phyloP scores from a whole-genome alignment of 164 flowering plant species.

The Vitis cinerea region DNA sequence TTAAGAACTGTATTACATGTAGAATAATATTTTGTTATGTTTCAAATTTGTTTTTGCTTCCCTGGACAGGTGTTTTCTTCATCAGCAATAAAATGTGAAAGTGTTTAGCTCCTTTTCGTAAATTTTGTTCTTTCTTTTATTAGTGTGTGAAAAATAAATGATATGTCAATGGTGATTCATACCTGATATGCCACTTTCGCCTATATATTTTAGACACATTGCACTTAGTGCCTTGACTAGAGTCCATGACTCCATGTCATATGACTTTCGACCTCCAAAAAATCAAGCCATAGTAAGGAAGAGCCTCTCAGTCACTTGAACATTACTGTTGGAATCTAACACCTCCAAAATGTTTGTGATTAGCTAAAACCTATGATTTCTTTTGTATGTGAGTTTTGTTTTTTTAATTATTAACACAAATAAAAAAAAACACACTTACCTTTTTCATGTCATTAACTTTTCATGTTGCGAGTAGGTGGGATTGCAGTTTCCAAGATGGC shows the following conservation, averaged over 20 bases:
- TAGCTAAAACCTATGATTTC: neutral
- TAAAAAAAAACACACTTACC: no score
- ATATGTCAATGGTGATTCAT: no score
- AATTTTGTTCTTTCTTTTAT: neutral
- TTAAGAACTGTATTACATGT: neutral
- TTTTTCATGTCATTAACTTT: conserved; percentile 1
- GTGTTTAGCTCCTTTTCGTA: neutral
- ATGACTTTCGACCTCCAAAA: neutral
- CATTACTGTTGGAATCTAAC: neutral
- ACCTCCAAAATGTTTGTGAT: neutral
- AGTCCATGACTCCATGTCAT: neutral
- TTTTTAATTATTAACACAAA: no score
- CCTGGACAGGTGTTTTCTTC: no score
- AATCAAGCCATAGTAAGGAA: neutral
- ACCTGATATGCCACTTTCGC: no score
- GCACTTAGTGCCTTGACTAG: neutral
- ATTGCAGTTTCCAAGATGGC: conserved; percentile 92
- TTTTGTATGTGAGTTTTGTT: neutral
- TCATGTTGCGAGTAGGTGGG: conserved; percentile 72
- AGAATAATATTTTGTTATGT: neutral
- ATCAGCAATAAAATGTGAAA: no score
- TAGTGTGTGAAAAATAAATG: neutral
- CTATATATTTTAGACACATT: neutral
- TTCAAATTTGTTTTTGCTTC: neutral
- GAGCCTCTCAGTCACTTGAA: neutral